Conservation (phyloP, 345 rosid genomes). For the Litchi chinensis region DNA sequence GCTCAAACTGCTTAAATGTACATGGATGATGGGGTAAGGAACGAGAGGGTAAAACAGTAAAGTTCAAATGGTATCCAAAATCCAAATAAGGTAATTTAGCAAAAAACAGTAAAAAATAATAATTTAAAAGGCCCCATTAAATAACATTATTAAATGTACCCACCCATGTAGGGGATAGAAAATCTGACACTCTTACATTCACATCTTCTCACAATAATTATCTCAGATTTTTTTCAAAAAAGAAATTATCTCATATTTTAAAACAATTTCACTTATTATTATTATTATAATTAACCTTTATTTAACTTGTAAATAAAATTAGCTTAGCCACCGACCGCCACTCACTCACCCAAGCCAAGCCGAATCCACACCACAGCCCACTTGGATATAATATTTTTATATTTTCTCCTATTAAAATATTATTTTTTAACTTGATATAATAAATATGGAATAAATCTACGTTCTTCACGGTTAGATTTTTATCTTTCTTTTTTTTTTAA, state of each 20-base stretch:
- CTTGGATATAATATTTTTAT: too few species aligned
- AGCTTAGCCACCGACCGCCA: background rate
- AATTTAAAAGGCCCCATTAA: constrained; percentile 20
- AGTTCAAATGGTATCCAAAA: background rate
- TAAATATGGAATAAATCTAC: too few species aligned
- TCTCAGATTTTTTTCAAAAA: background rate
- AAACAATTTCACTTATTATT: constrained; percentile 2
- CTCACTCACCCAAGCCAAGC: background rate
- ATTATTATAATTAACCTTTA: background rate
- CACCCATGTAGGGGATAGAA: constrained; percentile 28
- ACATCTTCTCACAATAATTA: constrained; percentile 26
- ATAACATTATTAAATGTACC: constrained; percentile 32
- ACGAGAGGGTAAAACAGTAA: background rate
- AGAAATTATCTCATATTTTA: background rate
- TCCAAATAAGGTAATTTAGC: constrained; percentile 6
- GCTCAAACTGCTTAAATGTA: background rate
- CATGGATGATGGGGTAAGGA: background rate
- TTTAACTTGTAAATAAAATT: background rate
- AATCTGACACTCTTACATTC: constrained; percentile 34
- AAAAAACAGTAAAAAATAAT: constrained; percentile 12
- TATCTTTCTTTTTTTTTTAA: too few species aligned
- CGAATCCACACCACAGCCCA: background rate
- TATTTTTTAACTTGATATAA: background rate
- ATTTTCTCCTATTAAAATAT: background rate
- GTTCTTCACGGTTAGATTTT: too few species aligned